Conservation (phyloP, 2,329 filamentous ascomycete species). For the Ophiobolus disseminans region DNA sequence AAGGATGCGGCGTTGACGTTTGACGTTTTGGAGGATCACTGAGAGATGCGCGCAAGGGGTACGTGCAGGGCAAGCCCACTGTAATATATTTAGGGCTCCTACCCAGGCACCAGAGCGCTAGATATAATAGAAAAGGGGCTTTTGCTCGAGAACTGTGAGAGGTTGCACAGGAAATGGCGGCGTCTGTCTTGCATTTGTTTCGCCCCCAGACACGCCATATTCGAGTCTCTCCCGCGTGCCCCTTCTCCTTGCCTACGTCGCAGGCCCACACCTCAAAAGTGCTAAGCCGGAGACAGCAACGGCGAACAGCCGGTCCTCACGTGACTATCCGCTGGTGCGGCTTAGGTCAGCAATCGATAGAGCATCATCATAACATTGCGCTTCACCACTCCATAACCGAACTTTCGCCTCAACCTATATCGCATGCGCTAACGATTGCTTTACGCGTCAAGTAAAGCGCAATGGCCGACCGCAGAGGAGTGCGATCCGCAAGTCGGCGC, state of each 20-base stretch:
- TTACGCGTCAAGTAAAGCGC: conserved; percentile 2
- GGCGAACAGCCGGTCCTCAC: conserved; percentile 9
- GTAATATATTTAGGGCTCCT: conserved; percentile 21
- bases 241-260: conserved; percentile 23
- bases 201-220: conserved; percentile 19
- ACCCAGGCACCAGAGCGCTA: conserved; percentile 16
- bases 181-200: conserved; percentile 18
- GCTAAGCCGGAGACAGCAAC: conserved; percentile 16
- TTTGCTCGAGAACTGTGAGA: conserved; percentile 13
- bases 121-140: conserved; percentile 28
- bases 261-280: neutral
- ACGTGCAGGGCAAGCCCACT: conserved; percentile 27
- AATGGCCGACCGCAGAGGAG: conserved; percentile 45
- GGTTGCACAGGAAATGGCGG: conserved; percentile 5
- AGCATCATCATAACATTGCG: conserved; percentile 16
- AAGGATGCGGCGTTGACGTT: conserved; percentile 14
- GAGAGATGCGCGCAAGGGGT: conserved; percentile 36
- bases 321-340: conserved; percentile 19
- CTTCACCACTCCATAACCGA: conserved; percentile 10
- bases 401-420: conserved; percentile 2
- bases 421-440: conserved; percentile 13
- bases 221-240: conserved; percentile 19
- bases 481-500: conserved; percentile 44
- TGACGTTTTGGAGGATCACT: conserved; percentile 20
- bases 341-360: conserved; percentile 1